phyloP scores from a whole-genome alignment of 495 filamentous ascomycete genomes.

The Pseudevernia furfuracea region DNA sequence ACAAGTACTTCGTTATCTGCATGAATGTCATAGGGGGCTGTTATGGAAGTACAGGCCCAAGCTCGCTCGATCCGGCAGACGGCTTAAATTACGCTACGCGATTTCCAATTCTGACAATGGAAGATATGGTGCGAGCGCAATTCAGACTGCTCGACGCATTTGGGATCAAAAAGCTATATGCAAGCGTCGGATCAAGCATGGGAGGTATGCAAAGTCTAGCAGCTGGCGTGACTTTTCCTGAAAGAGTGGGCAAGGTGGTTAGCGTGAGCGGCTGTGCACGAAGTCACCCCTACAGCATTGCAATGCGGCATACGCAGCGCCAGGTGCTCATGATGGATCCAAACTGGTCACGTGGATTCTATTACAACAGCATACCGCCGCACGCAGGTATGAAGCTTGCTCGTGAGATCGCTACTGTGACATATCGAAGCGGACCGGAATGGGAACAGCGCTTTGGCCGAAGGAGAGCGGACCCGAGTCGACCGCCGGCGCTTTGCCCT shows the following conservation, averaged over 20 bases:
- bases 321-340: slow-evolving; percentile 99
- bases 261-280: slow-evolving; percentile 91
- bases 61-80: slow-evolving; percentile 80
- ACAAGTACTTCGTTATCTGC: slow-evolving; percentile 89
- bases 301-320: slow-evolving; percentile 96
- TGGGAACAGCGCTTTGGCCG: slow-evolving; percentile 96
- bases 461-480: slow-evolving; percentile 73
- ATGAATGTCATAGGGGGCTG: slow-evolving; percentile 96
- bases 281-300: slow-evolving; percentile 96
- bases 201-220: slow-evolving; percentile 96
- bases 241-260: slow-evolving; percentile 71
- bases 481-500: slow-evolving; percentile 84
- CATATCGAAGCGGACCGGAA: slow-evolving; percentile 92
- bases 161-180: slow-evolving; percentile 73
- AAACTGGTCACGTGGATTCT: slow-evolving; percentile 95
- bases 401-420: slow-evolving; percentile 94
- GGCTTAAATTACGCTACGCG: slow-evolving; percentile 85
- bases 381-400: slow-evolving; percentile 97
- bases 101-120: slow-evolving; percentile 92
- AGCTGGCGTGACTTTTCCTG: slow-evolving; percentile 78
- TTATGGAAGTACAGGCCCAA: slow-evolving; percentile 90
- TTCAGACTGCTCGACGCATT: slow-evolving; percentile 80
- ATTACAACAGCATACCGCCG: slow-evolving; percentile 82
- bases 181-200: slow-evolving; percentile 95
- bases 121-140: slow-evolving; percentile 96